Conservation (phyloP, 306 rosid species). For the Hippophae rhamnoides region DNA sequence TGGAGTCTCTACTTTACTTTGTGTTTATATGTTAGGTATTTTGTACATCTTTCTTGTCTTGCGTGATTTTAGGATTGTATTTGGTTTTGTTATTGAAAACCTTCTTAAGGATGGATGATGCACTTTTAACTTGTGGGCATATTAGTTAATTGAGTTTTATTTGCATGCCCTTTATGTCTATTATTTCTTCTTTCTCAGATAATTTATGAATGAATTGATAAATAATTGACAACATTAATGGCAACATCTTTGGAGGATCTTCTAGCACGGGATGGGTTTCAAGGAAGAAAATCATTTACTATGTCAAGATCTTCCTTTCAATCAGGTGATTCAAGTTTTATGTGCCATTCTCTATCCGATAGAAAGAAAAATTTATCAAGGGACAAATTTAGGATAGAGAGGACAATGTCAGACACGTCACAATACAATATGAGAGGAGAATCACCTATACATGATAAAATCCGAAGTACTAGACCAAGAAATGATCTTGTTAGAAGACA, state of each 20-base stretch:
- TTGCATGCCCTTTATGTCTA: too few relatives aligned
- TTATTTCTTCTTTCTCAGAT: too few relatives aligned
- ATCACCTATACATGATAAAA: background rate
- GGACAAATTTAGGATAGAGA: conserved; percentile 16
- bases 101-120: too few relatives aligned
- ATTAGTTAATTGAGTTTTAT: too few relatives aligned
- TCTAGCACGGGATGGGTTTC: conserved; percentile 74
- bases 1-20: too few relatives aligned
- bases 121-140: too few relatives aligned
- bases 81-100: too few relatives aligned
- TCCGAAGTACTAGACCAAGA: conserved; percentile 10
- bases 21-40: too few relatives aligned
- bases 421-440: conserved; percentile 7
- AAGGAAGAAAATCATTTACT: conserved; percentile 34
- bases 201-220: too few relatives aligned
- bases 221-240: conserved; percentile 21
- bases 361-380: conserved; percentile 18
- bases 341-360: conserved; percentile 11
- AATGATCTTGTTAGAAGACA: conserved; percentile 18
- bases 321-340: conserved; percentile 25
- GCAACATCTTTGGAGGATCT: conserved; percentile 73
- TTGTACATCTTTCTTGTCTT: too few relatives aligned
- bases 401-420: conserved; percentile 18
- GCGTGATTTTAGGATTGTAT: too few relatives aligned
- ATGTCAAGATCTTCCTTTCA: conserved; percentile 42